A percentile compares a stretch with the other conserved stretches of the same genome.
Evolutionary conservation across 106 monocot genomes (phyloP).

Genomic region (Xerophyta viscosa): DNA sequence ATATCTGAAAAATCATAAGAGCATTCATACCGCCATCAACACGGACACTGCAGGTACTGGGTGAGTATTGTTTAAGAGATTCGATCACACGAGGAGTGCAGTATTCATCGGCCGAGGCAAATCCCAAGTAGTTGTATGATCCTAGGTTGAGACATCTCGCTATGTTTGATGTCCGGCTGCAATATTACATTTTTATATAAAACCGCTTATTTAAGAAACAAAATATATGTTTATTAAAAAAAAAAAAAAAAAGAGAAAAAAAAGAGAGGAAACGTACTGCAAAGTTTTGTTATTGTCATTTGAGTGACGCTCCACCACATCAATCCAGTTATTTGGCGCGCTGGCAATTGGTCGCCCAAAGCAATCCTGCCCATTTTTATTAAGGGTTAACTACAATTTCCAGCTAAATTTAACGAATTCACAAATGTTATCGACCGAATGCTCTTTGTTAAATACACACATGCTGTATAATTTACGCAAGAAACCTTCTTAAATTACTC

Average conservation of each 20-base stretch:
- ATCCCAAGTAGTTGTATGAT: slow-evolving; percentile 97
- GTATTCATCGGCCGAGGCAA: slow-evolving; percentile 91
- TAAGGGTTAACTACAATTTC: too few relatives aligned
- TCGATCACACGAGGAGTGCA: slow-evolving; percentile 90
- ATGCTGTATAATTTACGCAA: too few relatives aligned
- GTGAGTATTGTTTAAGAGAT: slow-evolving; percentile 77
- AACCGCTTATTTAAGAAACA: too few relatives aligned
- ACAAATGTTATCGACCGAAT: too few relatives aligned
- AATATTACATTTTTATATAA: too few relatives aligned
- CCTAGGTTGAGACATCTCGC: slow-evolving; percentile 80
- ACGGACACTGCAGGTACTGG: slow-evolving; percentile 87
- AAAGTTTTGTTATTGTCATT: slow-evolving; percentile 79
- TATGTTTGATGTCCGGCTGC: slow-evolving; percentile 69
- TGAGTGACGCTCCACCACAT: slow-evolving; percentile 65
- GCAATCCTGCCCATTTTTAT: slow-evolving; percentile 38
- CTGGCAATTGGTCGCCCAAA: slow-evolving; percentile 71
- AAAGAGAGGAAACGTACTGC: slow-evolving; percentile 29
- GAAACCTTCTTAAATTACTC: too few relatives aligned
- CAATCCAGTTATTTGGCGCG: slow-evolving; percentile 71
- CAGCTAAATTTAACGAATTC: too few relatives aligned
- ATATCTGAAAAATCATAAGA: not conserved
- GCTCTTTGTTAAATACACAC: too few relatives aligned
- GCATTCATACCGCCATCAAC: slow-evolving; percentile 68
- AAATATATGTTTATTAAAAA: too few relatives aligned
- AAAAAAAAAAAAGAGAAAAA: not conserved